Base-by-base conservation (phyloP, 106 monocot genomes). In the Vanilla planifolia region DNA sequence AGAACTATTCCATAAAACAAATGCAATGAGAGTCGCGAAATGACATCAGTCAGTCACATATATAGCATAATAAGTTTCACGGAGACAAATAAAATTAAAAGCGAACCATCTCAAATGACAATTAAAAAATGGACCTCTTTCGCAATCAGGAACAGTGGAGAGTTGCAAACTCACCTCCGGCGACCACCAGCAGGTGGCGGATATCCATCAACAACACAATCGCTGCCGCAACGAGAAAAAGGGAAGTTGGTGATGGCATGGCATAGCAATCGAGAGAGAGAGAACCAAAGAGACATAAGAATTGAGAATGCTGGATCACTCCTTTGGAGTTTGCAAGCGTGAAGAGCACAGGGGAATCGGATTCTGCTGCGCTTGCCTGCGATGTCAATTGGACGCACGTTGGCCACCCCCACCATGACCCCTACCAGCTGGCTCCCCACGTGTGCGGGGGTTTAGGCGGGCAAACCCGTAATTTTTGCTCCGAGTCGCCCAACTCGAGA, bases 161-260 rank as follows among this genome's bases (percentile, higher is more conserved):
- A 9, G 37, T 40, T 33, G n/a, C 20, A 35, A 29, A 43, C 23
- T 35, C 24, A 77, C 77, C 77, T 67, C 55, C 66, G 13, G 71
- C 77, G 30, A 60, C 37, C 67, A 67, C 77, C 35, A 66, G 48
- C 29, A 71, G 66, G 28, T 66, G 8, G 20, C 33, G 26, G 11
- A 45, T 23, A 14, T 69, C 21, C 1, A 57, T 44, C 43, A 71
- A 16, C 48, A 10, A 25, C 27, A 29, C 50, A 27, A 51, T 24
- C 53, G 63, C 63, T 39, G 57, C 75, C 24, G 40, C 55, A 61
- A 56, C 33, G n/a, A 55, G 21, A 9, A 69, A 59, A 3, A 62
- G 36, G 21, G 61, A 15, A 59, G 46, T 1, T 13, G 25, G 8
- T 19, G 52, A 29, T 58, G 41, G 32, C 62, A 69, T 63, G 43